Percentiles rank a stretch among this genome's conserved stretches.
Evolutionary conservation across 1,284 basidiomycete species (phyloP).

Genomic region (Ceratobasidium sp.): DNA sequence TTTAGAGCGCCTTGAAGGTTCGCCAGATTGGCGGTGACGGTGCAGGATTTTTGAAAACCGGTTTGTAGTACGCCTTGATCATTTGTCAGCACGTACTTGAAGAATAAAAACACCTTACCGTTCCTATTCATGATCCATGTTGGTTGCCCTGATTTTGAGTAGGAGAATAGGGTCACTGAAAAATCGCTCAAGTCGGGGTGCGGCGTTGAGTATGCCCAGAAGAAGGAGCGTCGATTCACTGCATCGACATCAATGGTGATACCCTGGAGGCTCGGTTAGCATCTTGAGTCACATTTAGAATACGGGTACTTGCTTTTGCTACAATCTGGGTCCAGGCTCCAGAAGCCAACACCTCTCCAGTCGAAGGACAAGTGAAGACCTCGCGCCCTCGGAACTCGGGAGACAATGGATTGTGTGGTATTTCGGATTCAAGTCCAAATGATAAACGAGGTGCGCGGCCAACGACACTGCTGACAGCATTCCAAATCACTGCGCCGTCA

Average conservation of each 20-base stretch:
- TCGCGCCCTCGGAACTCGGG: neutral
- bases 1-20: constrained; percentile 8
- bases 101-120: neutral
- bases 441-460: constrained; percentile 13
- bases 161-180: neutral
- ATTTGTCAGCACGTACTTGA: neutral
- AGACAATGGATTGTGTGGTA: neutral
- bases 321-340: constrained; percentile 18
- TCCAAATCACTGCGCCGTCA: constrained; percentile 43
- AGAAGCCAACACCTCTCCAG: neutral
- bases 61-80: neutral
- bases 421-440: neutral
- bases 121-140: neutral
- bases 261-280: neutral
- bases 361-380: neutral
- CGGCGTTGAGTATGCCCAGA: neutral
- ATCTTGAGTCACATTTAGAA: neutral
- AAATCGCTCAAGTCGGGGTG: neutral
- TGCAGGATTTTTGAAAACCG: neutral
- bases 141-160: neutral
- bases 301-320: neutral
- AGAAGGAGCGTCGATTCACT: neutral
- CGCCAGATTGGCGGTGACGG: constrained; percentile 4
- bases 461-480: constrained; percentile 3
- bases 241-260: constrained; percentile 7